Evolutionary conservation across 129 eudicot genomes (phyloP), one percentile per base, ranked within the genome.

Genomic region (Lactuca saligna): DNA sequence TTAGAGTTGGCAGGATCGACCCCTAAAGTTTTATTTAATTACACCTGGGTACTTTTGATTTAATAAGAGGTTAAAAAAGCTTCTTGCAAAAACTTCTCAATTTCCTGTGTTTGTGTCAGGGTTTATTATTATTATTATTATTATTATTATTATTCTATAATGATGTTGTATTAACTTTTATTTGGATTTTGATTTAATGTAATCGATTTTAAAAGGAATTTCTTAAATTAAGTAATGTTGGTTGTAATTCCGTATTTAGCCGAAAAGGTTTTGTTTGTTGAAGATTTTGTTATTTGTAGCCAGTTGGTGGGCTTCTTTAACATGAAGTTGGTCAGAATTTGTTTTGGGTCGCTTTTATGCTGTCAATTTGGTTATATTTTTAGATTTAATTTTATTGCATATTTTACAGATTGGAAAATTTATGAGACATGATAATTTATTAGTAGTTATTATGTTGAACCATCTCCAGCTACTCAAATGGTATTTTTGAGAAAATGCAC

Each of bases 21-120:
- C 59, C 54, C 38, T 44, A 35, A 72, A 60, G 53, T 66, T 76
- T 51, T 11, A 69, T 25, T 69, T 51, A 66, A 61, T 61, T 79
- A 71, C 74, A 58, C 58, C 54, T 66, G 33, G 60, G 54, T 73
- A 53, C 75, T 65, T 68, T 68, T 73, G 29, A 61, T n/a, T 61
- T 60, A 78, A 79, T 79, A 79, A 79, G 74, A 53, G 60, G 79
- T 72, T 71, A 78, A 71, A 78, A 71, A 75, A 66, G 78, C 66
- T 72, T 74, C 61, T 79, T 66, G 58, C 61, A 73, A 65, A 61
- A 65, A 61, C 70, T 69, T 68, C 64, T 62, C 6, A 31, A 54
- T 70, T 68, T 76, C 59, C 17, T 69, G 33, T 33, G 80, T 76
- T 76, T 76, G 80, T 76, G 61, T 61, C 48, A 38, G 39, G 58